phyloP scores from a whole-genome alignment of 305 asterid species.

The Fraxinus dipetala region DNA sequence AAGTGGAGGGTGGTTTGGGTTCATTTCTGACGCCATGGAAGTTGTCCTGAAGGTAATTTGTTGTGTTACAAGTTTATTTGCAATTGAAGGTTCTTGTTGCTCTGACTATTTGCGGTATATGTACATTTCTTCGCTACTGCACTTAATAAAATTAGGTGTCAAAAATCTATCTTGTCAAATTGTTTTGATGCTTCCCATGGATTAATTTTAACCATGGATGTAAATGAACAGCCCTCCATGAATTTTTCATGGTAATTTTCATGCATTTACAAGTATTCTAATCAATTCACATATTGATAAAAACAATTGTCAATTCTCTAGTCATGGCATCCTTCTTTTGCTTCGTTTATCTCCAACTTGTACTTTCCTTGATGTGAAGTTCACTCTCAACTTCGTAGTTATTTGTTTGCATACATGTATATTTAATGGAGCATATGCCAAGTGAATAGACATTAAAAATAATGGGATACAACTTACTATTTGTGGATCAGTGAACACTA shows the following conservation, averaged over 20 bases:
- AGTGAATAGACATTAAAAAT: slow-evolving; percentile 14
- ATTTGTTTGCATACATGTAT: background rate
- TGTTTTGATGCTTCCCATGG: background rate
- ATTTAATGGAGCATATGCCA: slow-evolving; percentile 13
- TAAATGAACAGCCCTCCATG: background rate
- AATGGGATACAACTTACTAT: background rate
- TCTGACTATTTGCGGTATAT: background rate
- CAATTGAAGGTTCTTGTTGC: background rate
- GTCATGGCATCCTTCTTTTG: background rate
- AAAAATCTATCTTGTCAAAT: background rate
- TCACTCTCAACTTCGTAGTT: background rate
- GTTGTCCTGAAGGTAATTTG: slow-evolving; percentile 74
- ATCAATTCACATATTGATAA: background rate
- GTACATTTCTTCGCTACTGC: background rate
- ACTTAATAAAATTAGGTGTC: background rate
- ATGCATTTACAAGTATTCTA: background rate
- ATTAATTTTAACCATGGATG: background rate
- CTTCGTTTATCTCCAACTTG: background rate
- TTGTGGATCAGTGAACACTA: slow-evolving; percentile 3
- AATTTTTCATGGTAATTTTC: background rate
- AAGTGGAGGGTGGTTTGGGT: slow-evolving; percentile 91
- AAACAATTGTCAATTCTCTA: background rate
- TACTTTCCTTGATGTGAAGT: slow-evolving; percentile 1
- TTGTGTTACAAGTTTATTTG: background rate
- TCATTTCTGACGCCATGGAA: slow-evolving; percentile 95